Evolutionary conservation across 352 stramenopile species (phyloP), one percentile per base, ranked within the genome.

Genomic region (Blastocystis sp.): DNA sequence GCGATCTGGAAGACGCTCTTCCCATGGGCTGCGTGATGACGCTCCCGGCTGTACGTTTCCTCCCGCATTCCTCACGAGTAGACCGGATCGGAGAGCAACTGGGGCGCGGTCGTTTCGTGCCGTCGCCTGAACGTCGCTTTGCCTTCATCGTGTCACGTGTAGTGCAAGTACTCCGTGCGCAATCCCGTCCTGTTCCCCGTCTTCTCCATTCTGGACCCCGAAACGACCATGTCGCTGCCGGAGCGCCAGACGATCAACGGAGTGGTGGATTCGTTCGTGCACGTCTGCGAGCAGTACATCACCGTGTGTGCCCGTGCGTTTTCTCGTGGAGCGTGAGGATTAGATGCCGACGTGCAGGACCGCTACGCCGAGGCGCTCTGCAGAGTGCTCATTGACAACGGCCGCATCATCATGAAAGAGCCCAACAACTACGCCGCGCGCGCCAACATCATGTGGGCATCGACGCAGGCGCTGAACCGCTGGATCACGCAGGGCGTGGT

Each of bases 371-470:
- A 77, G 26, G 37, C 66, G 26, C 31, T 77, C 21, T 77, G 19
- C 21, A 77, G n/a, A 21, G 45, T 61, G 19, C 66, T 77, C 10
- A 77, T 77, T 51, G 66, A 77, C 31, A 65, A 65, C 26, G 60
- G 60, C 21, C 60, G 60, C 21, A 9, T 65, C 12, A 33, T 65
- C 21, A 65, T 65, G 60, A 65, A 65, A 24, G 60, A 65, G 0
- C 60, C 60, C 12, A 65, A 33, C 12, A 65, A 80, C 60, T 67
- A 67, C 60, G 60, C 50, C 37, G 70, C 70, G 12, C 50, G 70
- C 26, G 70, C 70, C 60, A 80, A 80, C 60, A 80, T 80, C 60
- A 80, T 80, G 70, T 80, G 70, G 70, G 70, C 70, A 31, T 63
- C 70, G 2, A 80, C 70, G 24, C 70, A 80, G 60, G 70, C 70